Evolutionary conservation across 2,329 filamentous ascomycete genomes (phyloP).

Genomic region (Ophiocordyceps camponoti-rufipedis): DNA sequence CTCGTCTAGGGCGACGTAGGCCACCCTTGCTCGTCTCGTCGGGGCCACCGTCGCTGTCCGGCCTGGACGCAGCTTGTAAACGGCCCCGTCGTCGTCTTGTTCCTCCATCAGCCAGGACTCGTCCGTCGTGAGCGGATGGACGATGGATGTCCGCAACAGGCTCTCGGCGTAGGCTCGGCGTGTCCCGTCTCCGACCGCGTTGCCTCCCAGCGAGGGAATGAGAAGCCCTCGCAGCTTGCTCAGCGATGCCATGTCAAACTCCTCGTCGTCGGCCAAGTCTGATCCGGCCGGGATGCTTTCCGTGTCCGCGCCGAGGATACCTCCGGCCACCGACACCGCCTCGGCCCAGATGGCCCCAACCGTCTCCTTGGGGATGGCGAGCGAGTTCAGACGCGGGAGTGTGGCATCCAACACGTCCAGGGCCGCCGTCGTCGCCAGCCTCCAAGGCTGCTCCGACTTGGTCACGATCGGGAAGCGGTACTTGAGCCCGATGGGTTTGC

Average conservation of each 20-base stretch:
- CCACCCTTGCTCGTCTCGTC: constrained; percentile 50
- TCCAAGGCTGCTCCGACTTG: constrained; percentile 59
- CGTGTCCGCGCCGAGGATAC: constrained; percentile 51
- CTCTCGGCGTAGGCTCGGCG: constrained; percentile 54
- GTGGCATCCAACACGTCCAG: constrained; percentile 50
- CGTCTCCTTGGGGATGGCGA: constrained; percentile 23
- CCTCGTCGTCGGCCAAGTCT: constrained; percentile 48
- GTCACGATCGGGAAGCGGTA: constrained; percentile 60
- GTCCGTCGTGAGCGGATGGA: constrained; percentile 43
- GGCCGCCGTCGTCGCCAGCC: constrained; percentile 53
- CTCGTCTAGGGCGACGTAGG: constrained; percentile 65
- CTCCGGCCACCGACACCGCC: constrained; percentile 45
- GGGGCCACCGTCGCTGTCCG: constrained; percentile 52
- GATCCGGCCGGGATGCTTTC: constrained; percentile 23
- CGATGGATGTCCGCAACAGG: constrained; percentile 66
- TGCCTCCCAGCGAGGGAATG: constrained; percentile 51
- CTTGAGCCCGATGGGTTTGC: constrained; percentile 56
- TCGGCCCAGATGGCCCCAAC: constrained; percentile 49
- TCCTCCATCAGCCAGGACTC: constrained; percentile 36
- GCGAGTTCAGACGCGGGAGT: constrained; percentile 38
- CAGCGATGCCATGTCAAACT: constrained; percentile 67
- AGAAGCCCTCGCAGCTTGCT: constrained; percentile 50
- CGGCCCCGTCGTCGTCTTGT: constrained; percentile 19
- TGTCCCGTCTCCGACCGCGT: constrained; percentile 44
- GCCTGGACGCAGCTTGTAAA: constrained; percentile 47